phyloP scores from a whole-genome alignment of 306 rosid species.

The Canavalia gladiata region DNA sequence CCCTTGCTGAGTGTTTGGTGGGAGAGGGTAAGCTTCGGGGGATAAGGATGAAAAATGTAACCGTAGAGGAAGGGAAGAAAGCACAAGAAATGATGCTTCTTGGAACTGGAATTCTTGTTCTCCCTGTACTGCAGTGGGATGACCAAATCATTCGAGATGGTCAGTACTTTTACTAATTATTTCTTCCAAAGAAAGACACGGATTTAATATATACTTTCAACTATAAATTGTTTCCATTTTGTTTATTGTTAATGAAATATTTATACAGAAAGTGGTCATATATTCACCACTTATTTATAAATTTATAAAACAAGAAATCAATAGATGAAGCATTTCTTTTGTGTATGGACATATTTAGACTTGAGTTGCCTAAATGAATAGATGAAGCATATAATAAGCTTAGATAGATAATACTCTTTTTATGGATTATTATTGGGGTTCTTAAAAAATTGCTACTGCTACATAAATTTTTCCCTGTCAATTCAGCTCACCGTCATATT shows the following conservation, averaged over 20 bases:
- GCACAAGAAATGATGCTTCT: constrained; percentile 94
- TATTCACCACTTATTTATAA: no score
- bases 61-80: constrained; percentile 80
- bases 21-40: constrained; percentile 66
- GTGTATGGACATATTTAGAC: no score
- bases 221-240: neutral
- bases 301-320: no score
- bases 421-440: no score
- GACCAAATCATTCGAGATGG: constrained; percentile 86
- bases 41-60: constrained; percentile 59
- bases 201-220: neutral
- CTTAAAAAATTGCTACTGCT: no score
- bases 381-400: no score
- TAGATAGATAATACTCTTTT: no score
- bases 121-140: constrained; percentile 81
- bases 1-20: constrained; percentile 70
- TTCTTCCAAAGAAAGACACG: constrained; percentile 17
- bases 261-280: no score
- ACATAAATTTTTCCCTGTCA: no score
- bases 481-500: no score
- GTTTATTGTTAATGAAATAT: neutral
- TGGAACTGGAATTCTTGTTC: constrained; percentile 82
- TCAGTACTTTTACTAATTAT: constrained; percentile 53
- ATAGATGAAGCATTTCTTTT: no score
- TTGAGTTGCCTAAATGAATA: no score